phyloP scores from a whole-genome alignment of 2,329 filamentous ascomycete species.

The Colletotrichum gloeosporioides region DNA sequence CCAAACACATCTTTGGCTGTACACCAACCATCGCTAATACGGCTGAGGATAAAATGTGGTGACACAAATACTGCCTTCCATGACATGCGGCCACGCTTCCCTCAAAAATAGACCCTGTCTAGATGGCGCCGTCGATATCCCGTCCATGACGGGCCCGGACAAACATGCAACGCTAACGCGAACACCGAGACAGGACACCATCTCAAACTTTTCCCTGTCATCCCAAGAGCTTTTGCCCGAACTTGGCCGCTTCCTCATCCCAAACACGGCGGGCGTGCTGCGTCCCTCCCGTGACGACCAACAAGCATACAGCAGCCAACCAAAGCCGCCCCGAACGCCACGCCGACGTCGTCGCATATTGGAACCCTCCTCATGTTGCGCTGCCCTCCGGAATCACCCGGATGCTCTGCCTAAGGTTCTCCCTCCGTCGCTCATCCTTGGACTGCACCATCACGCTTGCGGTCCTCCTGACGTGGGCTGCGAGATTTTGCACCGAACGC shows the following conservation, averaged over 20 bases:
- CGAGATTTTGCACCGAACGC: constrained; percentile 14
- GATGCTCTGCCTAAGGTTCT: constrained; percentile 41
- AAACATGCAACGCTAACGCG: constrained; percentile 5
- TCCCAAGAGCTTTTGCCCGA: not conserved
- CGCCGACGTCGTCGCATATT: not conserved
- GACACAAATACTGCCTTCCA: not conserved
- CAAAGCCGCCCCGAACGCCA: not conserved
- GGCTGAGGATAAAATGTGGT: not conserved
- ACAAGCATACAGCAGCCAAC: not conserved
- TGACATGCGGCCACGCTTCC: not conserved
- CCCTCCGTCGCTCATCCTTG: constrained; percentile 37
- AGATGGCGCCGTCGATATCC: not conserved
- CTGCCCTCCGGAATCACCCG: constrained; percentile 32
- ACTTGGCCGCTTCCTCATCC: not conserved
- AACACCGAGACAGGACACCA: constrained; percentile 3
- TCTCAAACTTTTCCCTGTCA: not conserved
- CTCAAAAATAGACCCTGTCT: not conserved
- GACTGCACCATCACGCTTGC: constrained; percentile 9
- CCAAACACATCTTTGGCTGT: not conserved
- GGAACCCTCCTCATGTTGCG: not conserved
- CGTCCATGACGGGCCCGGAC: not conserved
- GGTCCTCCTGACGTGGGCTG: constrained; percentile 22
- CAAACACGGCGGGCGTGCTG: not conserved
- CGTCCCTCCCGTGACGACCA: not conserved
- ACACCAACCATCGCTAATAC: not conserved